Conservation (phyloP, 2,329 filamentous ascomycete genomes). For the Colletotrichum scovillei region DNA sequence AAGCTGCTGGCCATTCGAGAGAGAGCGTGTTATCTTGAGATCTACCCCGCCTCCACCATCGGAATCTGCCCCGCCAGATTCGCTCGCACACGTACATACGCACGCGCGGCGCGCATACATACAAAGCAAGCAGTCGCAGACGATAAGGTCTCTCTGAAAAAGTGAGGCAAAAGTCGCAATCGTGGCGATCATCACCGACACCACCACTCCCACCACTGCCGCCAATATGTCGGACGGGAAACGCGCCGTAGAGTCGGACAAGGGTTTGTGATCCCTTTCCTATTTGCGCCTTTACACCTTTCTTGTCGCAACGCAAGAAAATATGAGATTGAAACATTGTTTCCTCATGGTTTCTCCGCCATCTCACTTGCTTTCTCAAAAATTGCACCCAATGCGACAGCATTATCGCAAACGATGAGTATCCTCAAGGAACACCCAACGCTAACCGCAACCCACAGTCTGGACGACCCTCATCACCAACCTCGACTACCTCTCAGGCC, state of each 20-base stretch:
- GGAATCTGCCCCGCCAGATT: conserved; percentile 28
- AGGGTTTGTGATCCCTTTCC: conserved; percentile 42
- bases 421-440: neutral
- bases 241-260: conserved; percentile 52
- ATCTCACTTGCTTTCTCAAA: neutral
- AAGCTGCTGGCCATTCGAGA: neutral
- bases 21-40: neutral
- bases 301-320: neutral
- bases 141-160: neutral
- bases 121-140: neutral
- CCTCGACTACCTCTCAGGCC: conserved; percentile 81
- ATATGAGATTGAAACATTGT: neutral
- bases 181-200: neutral
- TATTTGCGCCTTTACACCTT: neutral
- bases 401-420: neutral
- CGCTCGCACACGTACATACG: neutral
- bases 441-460: conserved; percentile 59
- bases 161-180: neutral
- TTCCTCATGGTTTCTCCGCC: neutral
- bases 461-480: conserved; percentile 93
- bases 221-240: conserved; percentile 38
- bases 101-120: neutral
- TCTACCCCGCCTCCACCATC: conserved; percentile 32
- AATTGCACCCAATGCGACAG: neutral
- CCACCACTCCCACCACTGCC: neutral